A percentile compares a stretch with the other conserved stretches of the same genome.
These are phyloP conservation scores for Amphirosellinia nigrospora DNA, from an alignment of 495 filamentous ascomycete species.

Conservation along the genomic window DNA sequence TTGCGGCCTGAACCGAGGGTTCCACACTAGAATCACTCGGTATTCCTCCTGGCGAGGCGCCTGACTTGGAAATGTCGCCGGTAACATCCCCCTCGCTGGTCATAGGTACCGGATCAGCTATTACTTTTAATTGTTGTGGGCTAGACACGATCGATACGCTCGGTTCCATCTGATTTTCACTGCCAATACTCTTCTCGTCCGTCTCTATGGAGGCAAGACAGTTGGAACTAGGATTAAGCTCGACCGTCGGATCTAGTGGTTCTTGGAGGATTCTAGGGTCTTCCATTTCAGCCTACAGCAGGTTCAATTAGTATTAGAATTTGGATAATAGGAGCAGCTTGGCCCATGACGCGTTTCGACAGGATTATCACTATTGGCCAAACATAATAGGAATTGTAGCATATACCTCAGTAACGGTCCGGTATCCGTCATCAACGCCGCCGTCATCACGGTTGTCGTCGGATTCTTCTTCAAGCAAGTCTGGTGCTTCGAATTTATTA, in stretches of 20 bases:
- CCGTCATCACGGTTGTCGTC: slow-evolving; percentile 37
- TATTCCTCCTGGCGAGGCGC: neutral
- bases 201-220: slow-evolving; percentile 5
- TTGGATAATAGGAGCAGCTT: neutral
- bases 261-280: slow-evolving; percentile 51
- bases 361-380: neutral
- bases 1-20: slow-evolving; percentile 11
- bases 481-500: slow-evolving; percentile 54
- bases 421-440: slow-evolving; percentile 20
- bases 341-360: neutral
- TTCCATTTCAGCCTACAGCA: slow-evolving; percentile 46
- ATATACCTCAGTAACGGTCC: slow-evolving; percentile 18
- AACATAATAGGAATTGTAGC: neutral
- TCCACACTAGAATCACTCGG: neutral
- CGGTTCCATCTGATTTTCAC: slow-evolving; percentile 1
- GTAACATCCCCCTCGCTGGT: slow-evolving; percentile 6
- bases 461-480: slow-evolving; percentile 41
- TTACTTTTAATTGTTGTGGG: neutral
- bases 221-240: slow-evolving; percentile 6
- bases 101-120: neutral
- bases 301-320: slow-evolving; percentile 1
- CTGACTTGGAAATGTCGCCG: neutral
- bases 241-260: slow-evolving; percentile 25
- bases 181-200: neutral
- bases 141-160: neutral